phyloP scores from a whole-genome alignment of 2,329 filamentous ascomycete genomes.

The Beauveria rudraprayagi region DNA sequence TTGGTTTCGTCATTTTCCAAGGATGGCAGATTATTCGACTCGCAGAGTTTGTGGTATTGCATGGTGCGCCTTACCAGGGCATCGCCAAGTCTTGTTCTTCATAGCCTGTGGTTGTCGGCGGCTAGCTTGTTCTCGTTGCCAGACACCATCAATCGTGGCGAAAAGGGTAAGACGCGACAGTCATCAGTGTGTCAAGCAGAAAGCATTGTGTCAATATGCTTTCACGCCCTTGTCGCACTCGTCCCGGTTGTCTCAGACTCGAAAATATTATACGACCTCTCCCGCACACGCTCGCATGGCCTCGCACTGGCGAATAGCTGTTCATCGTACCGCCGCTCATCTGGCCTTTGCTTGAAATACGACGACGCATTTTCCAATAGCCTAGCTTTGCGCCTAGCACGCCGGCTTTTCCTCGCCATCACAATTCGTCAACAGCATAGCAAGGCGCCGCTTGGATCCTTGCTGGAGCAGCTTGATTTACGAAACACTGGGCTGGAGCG shows the following conservation, averaged over 20 bases:
- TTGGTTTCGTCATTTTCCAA: constrained; percentile 50
- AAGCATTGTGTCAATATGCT: constrained; percentile 48
- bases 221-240: constrained; percentile 54
- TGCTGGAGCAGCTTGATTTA: constrained; percentile 47
- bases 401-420: constrained; percentile 50
- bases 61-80: constrained; percentile 52
- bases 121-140: constrained; percentile 51
- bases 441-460: constrained; percentile 37
- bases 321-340: constrained; percentile 36
- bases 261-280: constrained; percentile 49
- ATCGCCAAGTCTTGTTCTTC: constrained; percentile 50
- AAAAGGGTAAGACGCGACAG: not conserved
- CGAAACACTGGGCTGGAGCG: constrained; percentile 37
- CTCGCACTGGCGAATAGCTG: constrained; percentile 40
- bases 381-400: constrained; percentile 50
- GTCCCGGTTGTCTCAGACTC: constrained; percentile 43
- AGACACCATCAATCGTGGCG: constrained; percentile 17
- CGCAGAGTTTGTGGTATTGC: constrained; percentile 54
- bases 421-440: constrained; percentile 43
- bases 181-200: constrained; percentile 39
- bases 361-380: constrained; percentile 56
- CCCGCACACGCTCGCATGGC: constrained; percentile 49
- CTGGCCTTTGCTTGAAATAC: constrained; percentile 48
- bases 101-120: constrained; percentile 57
- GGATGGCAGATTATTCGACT: constrained; percentile 47